These are phyloP conservation scores for Cladosporium halotolerans DNA, from an alignment of 2,329 filamentous ascomycete genomes.

Conservation along the genomic window DNA sequence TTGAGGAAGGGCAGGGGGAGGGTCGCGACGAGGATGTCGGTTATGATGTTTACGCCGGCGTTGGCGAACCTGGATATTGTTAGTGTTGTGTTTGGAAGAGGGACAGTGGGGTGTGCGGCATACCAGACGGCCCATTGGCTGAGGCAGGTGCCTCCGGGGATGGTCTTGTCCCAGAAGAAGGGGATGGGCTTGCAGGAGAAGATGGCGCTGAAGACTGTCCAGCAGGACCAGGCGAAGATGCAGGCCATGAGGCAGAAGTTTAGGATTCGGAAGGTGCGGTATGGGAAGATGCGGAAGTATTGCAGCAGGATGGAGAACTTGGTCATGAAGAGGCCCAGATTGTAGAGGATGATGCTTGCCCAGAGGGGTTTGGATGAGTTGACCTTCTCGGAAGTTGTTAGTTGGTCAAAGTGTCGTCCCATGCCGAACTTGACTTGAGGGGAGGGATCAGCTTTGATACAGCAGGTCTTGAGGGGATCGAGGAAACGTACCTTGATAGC, in stretches of 20 bases:
- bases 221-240: constrained; percentile 29
- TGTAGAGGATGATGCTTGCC: constrained; percentile 22
- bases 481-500: constrained; percentile 6
- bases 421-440: constrained; percentile 23
- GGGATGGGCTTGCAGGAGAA: constrained; percentile 38
- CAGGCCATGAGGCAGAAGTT: constrained; percentile 26
- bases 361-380: constrained; percentile 22
- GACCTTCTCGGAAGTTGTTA: constrained; percentile 15
- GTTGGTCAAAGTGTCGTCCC: constrained; percentile 19
- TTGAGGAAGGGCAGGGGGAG: constrained; percentile 31
- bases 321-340: constrained; percentile 22
- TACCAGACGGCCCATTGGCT: constrained; percentile 37
- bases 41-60: constrained; percentile 31
- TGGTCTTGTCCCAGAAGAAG: constrained; percentile 36
- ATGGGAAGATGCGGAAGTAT: constrained; percentile 30
- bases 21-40: constrained; percentile 30
- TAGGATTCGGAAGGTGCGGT: constrained; percentile 20
- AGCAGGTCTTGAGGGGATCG: constrained; percentile 16
- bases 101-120: not conserved
- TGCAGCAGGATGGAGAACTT: constrained; percentile 32
- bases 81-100: not conserved
- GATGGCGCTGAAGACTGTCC: constrained; percentile 31
- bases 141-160: constrained; percentile 33
- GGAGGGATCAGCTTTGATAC: constrained; percentile 13
- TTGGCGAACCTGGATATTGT: constrained; percentile 28